Evolutionary conservation across 306 rosid species (phyloP).

Genomic region (Prunus salicina): DNA sequence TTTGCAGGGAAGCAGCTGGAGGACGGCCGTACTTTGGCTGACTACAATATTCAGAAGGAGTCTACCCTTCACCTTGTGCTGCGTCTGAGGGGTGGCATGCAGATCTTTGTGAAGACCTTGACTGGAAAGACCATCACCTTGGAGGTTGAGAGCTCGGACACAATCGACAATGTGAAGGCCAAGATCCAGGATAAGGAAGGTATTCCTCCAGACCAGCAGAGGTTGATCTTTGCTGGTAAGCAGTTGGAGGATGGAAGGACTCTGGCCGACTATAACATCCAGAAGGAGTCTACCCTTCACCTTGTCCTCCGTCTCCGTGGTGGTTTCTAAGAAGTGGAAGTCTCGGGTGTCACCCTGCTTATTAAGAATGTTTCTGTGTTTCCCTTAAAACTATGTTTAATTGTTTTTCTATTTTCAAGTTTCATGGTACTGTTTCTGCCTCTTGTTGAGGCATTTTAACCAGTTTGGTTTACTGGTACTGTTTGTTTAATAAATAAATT

Average conservation of each 20-base stretch:
- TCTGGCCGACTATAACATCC: conserved; percentile 64
- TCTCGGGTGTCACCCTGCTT: not conserved
- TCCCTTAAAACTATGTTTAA: not conserved
- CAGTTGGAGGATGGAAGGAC: conserved; percentile 64
- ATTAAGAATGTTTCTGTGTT: not conserved
- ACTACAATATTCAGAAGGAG: conserved; percentile 71
- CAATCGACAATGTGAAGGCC: conserved; percentile 63
- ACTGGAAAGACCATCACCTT: conserved; percentile 61
- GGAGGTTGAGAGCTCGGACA: conserved; percentile 61
- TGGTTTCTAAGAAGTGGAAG: conserved; percentile 21
- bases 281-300: conserved; percentile 68
- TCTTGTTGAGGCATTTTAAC: not conserved
- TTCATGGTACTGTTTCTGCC: not conserved
- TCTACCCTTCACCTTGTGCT: conserved; percentile 68
- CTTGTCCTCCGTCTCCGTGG: conserved; percentile 65
- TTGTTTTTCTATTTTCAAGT: not conserved
- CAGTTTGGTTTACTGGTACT: not conserved
- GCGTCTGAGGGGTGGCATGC: conserved; percentile 70
- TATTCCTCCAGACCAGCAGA: conserved; percentile 67
- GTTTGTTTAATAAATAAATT: not conserved
- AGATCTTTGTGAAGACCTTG: conserved; percentile 58
- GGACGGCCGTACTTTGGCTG: conserved; percentile 61
- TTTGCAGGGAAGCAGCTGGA: conserved; percentile 64
- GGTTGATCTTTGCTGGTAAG: conserved; percentile 65
- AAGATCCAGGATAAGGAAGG: conserved; percentile 83